phyloP scores from a whole-genome alignment of 306 rosid species.

The Senna siamea region DNA sequence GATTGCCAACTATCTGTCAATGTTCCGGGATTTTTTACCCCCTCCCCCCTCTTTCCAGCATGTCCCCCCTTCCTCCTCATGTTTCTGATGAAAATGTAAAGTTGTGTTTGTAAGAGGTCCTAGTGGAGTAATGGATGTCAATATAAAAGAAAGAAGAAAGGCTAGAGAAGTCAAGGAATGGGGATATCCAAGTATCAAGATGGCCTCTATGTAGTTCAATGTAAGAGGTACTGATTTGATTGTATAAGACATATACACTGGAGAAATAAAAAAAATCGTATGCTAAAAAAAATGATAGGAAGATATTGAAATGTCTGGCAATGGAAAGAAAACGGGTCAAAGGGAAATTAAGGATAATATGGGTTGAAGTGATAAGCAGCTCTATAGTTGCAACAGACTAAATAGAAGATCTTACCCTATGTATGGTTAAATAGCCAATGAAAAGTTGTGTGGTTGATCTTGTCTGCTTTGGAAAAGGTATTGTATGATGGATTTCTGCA shows the following conservation, averaged over 20 bases:
- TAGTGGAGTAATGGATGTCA: no score
- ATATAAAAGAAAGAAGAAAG: background rate
- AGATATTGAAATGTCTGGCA: conserved; percentile 3
- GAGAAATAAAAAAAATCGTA: background rate
- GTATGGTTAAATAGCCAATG: conserved; percentile 7
- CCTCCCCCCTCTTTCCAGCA: no score
- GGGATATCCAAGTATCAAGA: background rate
- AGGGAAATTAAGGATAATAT: background rate
- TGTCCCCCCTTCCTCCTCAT: no score
- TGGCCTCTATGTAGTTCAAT: conserved; percentile 2
- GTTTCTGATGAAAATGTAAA: no score
- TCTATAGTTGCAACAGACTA: background rate
- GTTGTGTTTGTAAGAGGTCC: background rate
- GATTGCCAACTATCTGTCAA: background rate
- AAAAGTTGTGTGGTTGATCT: conserved; percentile 9
- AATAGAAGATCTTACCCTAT: background rate
- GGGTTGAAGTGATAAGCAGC: background rate
- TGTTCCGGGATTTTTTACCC: background rate
- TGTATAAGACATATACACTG: background rate
- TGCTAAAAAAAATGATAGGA: background rate
- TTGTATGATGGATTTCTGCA: background rate
- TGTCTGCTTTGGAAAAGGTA: background rate
- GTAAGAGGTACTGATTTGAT: background rate
- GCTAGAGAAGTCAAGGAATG: background rate
- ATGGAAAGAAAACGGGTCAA: background rate